Percentiles rank a stretch among this genome's conserved stretches.
phyloP scores from a whole-genome alignment of 257 asterid species.

The Verbascum thapsus region DNA sequence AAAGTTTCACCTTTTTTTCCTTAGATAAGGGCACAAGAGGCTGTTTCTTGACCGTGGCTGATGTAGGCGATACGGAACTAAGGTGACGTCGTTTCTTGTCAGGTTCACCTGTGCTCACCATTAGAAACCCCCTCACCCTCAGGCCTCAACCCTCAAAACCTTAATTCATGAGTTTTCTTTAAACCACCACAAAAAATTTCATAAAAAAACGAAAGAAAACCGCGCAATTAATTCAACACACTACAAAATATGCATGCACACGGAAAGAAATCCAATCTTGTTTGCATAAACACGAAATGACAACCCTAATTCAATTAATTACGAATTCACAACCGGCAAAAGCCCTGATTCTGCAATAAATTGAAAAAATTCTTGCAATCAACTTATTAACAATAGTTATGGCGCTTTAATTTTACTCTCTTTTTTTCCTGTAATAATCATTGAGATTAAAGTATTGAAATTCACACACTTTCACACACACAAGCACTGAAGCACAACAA shows the following conservation, averaged over 20 bases:
- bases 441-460: conserved; percentile 23
- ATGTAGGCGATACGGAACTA: conserved; percentile 70
- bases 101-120: conserved; percentile 89
- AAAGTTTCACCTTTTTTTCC: conserved; percentile 67
- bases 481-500: conserved; percentile 33
- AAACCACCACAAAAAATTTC: conserved; percentile 23
- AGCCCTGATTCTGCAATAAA: conserved; percentile 26
- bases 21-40: conserved; percentile 60
- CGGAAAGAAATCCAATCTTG: conserved; percentile 21
- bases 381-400: conserved; percentile 5
- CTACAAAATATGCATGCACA: conserved; percentile 26
- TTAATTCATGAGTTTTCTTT: conserved; percentile 38
- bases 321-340: conserved; percentile 13
- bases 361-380: not conserved
- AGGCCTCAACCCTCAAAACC: conserved; percentile 56
- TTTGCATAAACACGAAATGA: not conserved
- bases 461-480: conserved; percentile 25
- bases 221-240: conserved; percentile 16
- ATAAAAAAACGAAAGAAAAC: conserved; percentile 29
- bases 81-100: conserved; percentile 78
- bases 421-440: conserved; percentile 15
- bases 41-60: conserved; percentile 61
- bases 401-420: conserved; percentile 16
- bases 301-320: conserved; percentile 30
- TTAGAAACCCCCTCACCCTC: conserved; percentile 35